Evolutionary conservation across 495 filamentous ascomycete genomes (phyloP).

Genomic region (Podospora appendiculata): DNA sequence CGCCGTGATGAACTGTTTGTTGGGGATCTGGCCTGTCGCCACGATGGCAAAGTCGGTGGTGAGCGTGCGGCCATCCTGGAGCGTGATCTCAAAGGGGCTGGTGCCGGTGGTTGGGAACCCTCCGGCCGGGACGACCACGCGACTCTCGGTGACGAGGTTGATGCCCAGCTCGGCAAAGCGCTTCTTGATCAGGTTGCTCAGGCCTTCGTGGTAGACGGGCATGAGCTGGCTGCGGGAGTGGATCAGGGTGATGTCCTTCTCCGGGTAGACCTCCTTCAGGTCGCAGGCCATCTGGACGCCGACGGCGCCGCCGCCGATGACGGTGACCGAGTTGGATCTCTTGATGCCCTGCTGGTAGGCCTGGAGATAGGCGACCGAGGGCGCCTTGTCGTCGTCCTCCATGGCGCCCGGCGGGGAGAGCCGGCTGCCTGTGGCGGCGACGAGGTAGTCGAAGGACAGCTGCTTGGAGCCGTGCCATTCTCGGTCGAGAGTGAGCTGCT

Average conservation of each 20-base stretch:
- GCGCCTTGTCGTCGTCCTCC: constrained; percentile 36
- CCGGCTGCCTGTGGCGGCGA: constrained; percentile 41
- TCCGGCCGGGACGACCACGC: constrained; percentile 9
- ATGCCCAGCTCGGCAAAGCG: constrained; percentile 33
- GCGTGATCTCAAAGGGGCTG: background rate
- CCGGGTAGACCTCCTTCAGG: constrained; percentile 46
- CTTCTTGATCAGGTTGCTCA: constrained; percentile 39
- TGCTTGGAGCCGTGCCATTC: constrained; percentile 35
- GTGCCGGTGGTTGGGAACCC: constrained; percentile 20
- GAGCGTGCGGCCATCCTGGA: constrained; percentile 7
- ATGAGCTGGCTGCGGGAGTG: constrained; percentile 48
- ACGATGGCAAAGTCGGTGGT: constrained; percentile 13
- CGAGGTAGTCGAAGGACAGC: constrained; percentile 40
- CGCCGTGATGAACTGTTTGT: constrained; percentile 38
- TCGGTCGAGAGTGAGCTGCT: constrained; percentile 36
- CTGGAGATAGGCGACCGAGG: constrained; percentile 29
- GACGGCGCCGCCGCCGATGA: constrained; percentile 46
- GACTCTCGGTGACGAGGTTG: constrained; percentile 5
- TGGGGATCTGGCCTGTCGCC: constrained; percentile 41
- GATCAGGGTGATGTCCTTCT: constrained; percentile 47
- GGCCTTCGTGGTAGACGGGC: constrained; percentile 38
- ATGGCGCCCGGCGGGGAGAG: constrained; percentile 39
- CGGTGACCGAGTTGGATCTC: constrained; percentile 32
- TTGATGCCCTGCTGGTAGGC: constrained; percentile 23
- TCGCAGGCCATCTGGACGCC: constrained; percentile 51